Evolutionary conservation across 2,329 filamentous ascomycete species (phyloP).

Genomic region (Curvularia sp.): DNA sequence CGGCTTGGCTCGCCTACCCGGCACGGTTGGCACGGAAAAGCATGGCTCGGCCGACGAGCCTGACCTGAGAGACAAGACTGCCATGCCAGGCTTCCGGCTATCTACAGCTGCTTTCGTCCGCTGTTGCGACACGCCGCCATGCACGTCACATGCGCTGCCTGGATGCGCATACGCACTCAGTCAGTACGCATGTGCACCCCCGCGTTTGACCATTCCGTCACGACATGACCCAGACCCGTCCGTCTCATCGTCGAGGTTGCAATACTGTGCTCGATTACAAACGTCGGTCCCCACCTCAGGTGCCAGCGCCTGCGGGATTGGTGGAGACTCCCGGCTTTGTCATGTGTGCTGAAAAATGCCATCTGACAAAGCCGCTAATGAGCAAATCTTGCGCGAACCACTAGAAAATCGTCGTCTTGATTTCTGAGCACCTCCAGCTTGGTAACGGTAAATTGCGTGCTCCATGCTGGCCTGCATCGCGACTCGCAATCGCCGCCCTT

Average conservation of each 20-base stretch:
- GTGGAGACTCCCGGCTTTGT: conserved; percentile 28
- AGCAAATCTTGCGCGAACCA: conserved; percentile 12
- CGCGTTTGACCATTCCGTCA: conserved; percentile 14
- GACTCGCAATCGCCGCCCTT: background rate
- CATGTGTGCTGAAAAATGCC: conserved; percentile 38
- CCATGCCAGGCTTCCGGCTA: conserved; percentile 4
- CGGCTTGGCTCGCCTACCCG: background rate
- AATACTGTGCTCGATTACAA: conserved; percentile 13
- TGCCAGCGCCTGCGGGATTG: conserved; percentile 23
- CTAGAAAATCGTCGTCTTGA: background rate
- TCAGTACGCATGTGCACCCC: background rate
- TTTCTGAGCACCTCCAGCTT: conserved; percentile 7
- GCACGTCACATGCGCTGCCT: conserved; percentile 7
- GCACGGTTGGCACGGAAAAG: conserved; percentile 15
- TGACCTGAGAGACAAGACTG: too few relatives aligned
- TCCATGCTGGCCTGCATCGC: background rate
- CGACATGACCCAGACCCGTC: conserved; percentile 13
- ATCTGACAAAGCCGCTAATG: conserved; percentile 36
- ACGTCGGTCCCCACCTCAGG: conserved; percentile 7
- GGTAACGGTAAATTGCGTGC: background rate
- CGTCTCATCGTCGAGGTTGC: background rate
- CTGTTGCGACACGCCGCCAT: conserved; percentile 7
- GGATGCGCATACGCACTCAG: background rate
- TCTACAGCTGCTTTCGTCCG: conserved; percentile 18
- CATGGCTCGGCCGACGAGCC: conserved; percentile 24